Evolutionary conservation across 2,329 filamentous ascomycete genomes (phyloP).

Genomic region (Geosmithia morbida): DNA sequence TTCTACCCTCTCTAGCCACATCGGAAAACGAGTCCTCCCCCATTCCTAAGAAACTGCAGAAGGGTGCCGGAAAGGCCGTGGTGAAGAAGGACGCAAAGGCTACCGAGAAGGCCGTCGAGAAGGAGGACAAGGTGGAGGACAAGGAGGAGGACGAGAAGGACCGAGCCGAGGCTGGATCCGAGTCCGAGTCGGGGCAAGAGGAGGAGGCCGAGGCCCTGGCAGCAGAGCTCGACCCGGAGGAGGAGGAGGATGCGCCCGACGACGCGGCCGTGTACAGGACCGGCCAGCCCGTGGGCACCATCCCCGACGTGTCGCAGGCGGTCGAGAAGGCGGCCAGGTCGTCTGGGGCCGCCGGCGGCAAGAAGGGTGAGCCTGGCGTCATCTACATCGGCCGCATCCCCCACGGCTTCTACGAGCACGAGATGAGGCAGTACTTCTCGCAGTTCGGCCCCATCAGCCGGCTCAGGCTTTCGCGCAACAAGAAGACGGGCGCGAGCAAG

Average conservation of each 20-base stretch:
- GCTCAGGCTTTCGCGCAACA: slow-evolving; percentile 79
- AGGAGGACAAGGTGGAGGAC: slow-evolving; percentile 9
- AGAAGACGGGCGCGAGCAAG: slow-evolving; percentile 78
- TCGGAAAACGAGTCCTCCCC: slow-evolving; percentile 18
- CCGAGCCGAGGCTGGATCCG: slow-evolving; percentile 13
- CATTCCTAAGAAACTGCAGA: slow-evolving; percentile 22
- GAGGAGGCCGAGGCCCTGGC: slow-evolving; percentile 28
- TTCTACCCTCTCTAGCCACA: slow-evolving; percentile 6
- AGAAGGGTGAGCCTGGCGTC: slow-evolving; percentile 36
- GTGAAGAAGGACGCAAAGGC: slow-evolving; percentile 9
- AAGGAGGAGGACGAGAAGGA: slow-evolving; percentile 9
- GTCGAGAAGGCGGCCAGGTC: slow-evolving; percentile 25
- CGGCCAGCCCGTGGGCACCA: slow-evolving; percentile 35
- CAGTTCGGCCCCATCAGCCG: slow-evolving; percentile 77
- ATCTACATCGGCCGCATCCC: slow-evolving; percentile 86
- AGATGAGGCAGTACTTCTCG: slow-evolving; percentile 86
- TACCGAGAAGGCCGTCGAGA: slow-evolving; percentile 4
- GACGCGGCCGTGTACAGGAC: slow-evolving; percentile 22
- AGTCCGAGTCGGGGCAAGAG: slow-evolving; percentile 21
- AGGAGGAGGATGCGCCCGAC: slow-evolving; percentile 22
- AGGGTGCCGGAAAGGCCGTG: slow-evolving; percentile 16
- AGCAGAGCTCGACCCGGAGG: slow-evolving; percentile 27
- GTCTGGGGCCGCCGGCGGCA: too few relatives aligned
- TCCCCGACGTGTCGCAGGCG: slow-evolving; percentile 31
- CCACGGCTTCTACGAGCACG: slow-evolving; percentile 89